Base-by-base conservation (phyloP, 805 yeast genomes). In the Yarrowia phangngaensis region DNA sequence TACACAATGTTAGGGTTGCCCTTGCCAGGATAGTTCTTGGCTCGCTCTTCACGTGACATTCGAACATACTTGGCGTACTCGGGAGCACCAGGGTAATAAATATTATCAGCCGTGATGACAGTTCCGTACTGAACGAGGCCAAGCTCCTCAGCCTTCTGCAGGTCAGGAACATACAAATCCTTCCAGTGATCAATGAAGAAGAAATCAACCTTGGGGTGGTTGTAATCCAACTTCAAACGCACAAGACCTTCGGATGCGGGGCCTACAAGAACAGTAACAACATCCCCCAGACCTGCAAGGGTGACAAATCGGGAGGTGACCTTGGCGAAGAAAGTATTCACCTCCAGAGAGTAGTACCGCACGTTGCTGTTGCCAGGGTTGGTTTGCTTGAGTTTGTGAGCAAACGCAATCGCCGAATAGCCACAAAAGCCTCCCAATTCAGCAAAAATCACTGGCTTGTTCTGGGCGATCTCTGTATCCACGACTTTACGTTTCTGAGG, bases 141-240 rank as follows among this genome's bases (percentile, higher is more conserved):
- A 8, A 50, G 50, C 28, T 28, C 33, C 29, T 52, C 54, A n/a
- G 52, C 26, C 33, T 34, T 24, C 26, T 38, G 33, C 31, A 52
- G 17, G 14, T 52, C 54, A 9, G 54, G 54, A 2, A 34, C 28
- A 26, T 52, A 52, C 32, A 40, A 35, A 20, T 38, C 46, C 40
- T 52, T 50, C 36, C 47, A 33, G 33, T 51, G 53, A 29, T 51
- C 53, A 13, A 51, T 35, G 33, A 51, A 51, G 23, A 35, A 50
- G 19, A 31, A 24, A 33, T 50, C 52, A 9, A 50, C 26, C 35
- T 41, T 41, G 48, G 48, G 27, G 35, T 29, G 34, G 48, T 41
- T 41, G 34, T 12, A 29, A 27, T 41, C 48, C n/a, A 14, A n/a
- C 35, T 41, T 41, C 35, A 41, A 35, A 15, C 48, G 27, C 29